Conservation (phyloP, 257 asterid genomes). For the Asclepias syriaca region DNA sequence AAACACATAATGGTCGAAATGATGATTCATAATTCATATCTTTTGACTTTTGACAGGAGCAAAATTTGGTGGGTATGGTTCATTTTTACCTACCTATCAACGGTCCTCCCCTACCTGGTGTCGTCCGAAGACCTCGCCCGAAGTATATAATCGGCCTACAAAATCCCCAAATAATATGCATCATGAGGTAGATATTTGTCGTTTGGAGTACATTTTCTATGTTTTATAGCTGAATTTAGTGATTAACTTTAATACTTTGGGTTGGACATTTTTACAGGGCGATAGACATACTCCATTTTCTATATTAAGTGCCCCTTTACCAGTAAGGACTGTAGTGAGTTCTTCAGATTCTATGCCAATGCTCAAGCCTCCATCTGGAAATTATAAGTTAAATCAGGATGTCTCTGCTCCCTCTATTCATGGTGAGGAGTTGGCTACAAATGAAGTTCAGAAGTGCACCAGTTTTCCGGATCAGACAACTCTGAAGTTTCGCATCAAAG, state of each 20-base stretch:
- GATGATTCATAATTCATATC: slow-evolving; percentile 34
- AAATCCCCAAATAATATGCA: slow-evolving; percentile 56
- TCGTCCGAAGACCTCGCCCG: slow-evolving; percentile 54
- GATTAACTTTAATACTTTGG: slow-evolving; percentile 30
- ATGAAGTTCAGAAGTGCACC: slow-evolving; percentile 37
- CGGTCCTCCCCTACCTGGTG: slow-evolving; percentile 81
- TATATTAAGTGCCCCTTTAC: slow-evolving; percentile 50
- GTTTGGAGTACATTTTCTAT: slow-evolving; percentile 13
- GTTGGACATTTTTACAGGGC: slow-evolving; percentile 48
- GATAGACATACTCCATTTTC: slow-evolving; percentile 46
- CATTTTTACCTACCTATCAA: slow-evolving; percentile 84
- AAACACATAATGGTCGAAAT: slow-evolving; percentile 16
- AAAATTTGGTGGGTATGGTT: slow-evolving; percentile 94
- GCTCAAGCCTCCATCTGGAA: slow-evolving; percentile 13
- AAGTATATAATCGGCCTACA: slow-evolving; percentile 35
- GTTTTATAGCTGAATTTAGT: slow-evolving; percentile 11
- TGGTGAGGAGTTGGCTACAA: slow-evolving; percentile 43
- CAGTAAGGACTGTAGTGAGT: slow-evolving; percentile 42
- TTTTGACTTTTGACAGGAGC: slow-evolving; percentile 56
- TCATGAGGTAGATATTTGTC: slow-evolving; percentile 47
- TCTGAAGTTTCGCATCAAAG: slow-evolving; percentile 84
- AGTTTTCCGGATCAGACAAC: slow-evolving; percentile 55
- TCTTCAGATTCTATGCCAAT: slow-evolving; percentile 20
- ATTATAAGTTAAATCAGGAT: slow-evolving; percentile 16
- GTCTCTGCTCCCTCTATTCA: slow-evolving; percentile 33